Evolutionary conservation across 2,329 filamentous ascomycete species (phyloP).

Genomic region (Blumeria graminis): DNA sequence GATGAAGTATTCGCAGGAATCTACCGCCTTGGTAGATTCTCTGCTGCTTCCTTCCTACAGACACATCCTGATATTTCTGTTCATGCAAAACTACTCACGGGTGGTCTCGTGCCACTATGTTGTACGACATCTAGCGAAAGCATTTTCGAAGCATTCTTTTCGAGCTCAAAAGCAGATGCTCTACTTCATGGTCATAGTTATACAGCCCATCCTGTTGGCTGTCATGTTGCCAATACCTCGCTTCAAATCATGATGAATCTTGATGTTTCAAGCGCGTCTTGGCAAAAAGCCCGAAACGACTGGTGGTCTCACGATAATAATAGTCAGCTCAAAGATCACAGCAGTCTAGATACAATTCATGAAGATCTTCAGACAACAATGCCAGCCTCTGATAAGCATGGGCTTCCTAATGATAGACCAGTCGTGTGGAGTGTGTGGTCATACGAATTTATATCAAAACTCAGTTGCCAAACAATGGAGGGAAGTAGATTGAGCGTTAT

Average conservation of each 20-base stretch:
- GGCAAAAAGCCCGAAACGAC: slow-evolving; percentile 9
- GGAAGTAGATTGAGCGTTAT: slow-evolving; percentile 37
- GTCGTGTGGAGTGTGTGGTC: slow-evolving; percentile 1
- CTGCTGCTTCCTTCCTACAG: slow-evolving; percentile 43
- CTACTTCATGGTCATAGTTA: slow-evolving; percentile 71
- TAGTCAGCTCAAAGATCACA: too few species aligned
- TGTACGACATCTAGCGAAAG: slow-evolving; percentile 49
- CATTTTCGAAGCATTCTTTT: slow-evolving; percentile 48
- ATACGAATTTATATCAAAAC: neutral
- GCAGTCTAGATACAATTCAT: too few species aligned
- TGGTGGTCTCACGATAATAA: neutral
- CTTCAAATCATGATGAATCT: slow-evolving; percentile 34
- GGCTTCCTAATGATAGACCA: neutral
- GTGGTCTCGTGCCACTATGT: slow-evolving; percentile 54
- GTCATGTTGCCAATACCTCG: slow-evolving; percentile 48
- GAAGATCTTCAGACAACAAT: too few species aligned
- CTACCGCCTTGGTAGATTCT: slow-evolving; percentile 54
- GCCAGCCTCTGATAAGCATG: too few species aligned
- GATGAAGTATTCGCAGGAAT: slow-evolving; percentile 78
- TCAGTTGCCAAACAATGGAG: neutral
- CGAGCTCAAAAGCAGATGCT: slow-evolving; percentile 52
- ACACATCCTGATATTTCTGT: slow-evolving; percentile 51
- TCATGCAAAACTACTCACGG: slow-evolving; percentile 65
- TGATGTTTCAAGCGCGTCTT: slow-evolving; percentile 28
- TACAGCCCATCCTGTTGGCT: slow-evolving; percentile 63